Evolutionary conservation across 2,329 filamentous ascomycete genomes (phyloP), one percentile per base, ranked within the genome.

Genomic region (Colletotrichum sp.): DNA sequence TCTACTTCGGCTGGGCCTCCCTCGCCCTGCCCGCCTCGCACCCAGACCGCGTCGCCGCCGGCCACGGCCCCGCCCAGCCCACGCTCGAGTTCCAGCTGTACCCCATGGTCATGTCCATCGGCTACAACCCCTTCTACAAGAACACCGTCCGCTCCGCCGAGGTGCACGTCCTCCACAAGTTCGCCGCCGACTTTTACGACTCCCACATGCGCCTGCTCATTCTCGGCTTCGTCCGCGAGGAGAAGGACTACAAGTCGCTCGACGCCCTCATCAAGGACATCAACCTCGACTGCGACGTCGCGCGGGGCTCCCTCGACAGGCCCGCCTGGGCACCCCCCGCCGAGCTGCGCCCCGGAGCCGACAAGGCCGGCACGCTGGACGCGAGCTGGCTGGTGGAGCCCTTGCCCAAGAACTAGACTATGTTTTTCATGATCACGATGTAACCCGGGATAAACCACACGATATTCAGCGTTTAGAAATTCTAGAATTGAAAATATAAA

Each of bases 41-140:
- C 80, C 87, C 90, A 1, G 85, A 90, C 79, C 80, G 79, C 63
- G 26, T 68, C 64, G 69, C 73, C 79, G 75, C 72, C 21, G 67
- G 79, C 60, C 67, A 76, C 71, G 68, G 69, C 63, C 63, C 77
- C 81, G 80, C 72, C 79, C 80, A 79, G 80, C 77, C 44, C 77
- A 83, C 78, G 78, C 76, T 63, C 60, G 69, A 76, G 63, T 76
- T 76, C 66, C 71, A 74, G 65, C 88, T 97, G 72, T 95, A 93
- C 85, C 95, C 95, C 2, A 97, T 98, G 90, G 96, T 98, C 79
- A 95, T 98, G 93, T 95, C 93, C 77, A 96, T 98, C 79, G 97
- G 97, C 60, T 99, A 96, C 90, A 99, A 99, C 85, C 97, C 97
- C 0, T 99, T 96, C 87, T 99, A 98, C 90, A 96, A 96, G 84